These are phyloP conservation scores for Gynochthodes officinalis DNA, from an alignment of 257 asterid species.

Conservation along the genomic window DNA sequence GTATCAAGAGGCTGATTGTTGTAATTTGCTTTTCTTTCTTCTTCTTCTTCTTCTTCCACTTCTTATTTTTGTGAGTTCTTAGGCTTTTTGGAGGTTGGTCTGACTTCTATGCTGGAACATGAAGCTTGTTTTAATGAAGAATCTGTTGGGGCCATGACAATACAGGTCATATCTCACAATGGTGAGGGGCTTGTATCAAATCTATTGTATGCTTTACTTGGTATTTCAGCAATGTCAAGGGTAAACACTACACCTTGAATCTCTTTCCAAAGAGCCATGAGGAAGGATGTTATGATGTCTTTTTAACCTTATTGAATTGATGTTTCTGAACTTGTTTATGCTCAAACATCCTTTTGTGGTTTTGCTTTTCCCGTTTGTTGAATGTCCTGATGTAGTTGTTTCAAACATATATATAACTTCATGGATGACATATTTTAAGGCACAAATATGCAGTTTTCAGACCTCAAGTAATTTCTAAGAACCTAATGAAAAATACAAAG, in stretches of 20 bases:
- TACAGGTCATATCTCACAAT: slow-evolving; percentile 60
- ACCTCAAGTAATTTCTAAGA: too few relatives aligned
- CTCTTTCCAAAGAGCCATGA: slow-evolving; percentile 7
- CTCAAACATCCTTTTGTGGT: neutral
- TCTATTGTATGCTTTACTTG: slow-evolving; percentile 84
- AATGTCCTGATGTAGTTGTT: neutral
- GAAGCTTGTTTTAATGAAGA: slow-evolving; percentile 48
- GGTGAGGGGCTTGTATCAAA: slow-evolving; percentile 83
- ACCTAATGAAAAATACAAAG: neutral
- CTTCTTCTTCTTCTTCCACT: neutral
- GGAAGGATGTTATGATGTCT: neutral
- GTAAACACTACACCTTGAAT: slow-evolving; percentile 43
- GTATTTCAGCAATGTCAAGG: slow-evolving; percentile 94
- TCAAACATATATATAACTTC: neutral
- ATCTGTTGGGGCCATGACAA: slow-evolving; percentile 58
- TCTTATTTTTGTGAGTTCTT: slow-evolving; percentile 15
- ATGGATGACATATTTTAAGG: neutral
- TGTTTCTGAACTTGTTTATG: neutral
- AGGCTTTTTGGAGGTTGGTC: slow-evolving; percentile 79
- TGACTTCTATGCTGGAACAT: slow-evolving; percentile 54
- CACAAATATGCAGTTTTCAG: too few relatives aligned
- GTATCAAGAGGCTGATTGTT: neutral
- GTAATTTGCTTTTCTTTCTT: neutral
- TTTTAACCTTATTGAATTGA: neutral
- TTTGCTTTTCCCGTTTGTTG: neutral